These are phyloP conservation scores for Aspergillus sergii DNA, from an alignment of 2,329 filamentous ascomycete genomes.

Conservation along the genomic window DNA sequence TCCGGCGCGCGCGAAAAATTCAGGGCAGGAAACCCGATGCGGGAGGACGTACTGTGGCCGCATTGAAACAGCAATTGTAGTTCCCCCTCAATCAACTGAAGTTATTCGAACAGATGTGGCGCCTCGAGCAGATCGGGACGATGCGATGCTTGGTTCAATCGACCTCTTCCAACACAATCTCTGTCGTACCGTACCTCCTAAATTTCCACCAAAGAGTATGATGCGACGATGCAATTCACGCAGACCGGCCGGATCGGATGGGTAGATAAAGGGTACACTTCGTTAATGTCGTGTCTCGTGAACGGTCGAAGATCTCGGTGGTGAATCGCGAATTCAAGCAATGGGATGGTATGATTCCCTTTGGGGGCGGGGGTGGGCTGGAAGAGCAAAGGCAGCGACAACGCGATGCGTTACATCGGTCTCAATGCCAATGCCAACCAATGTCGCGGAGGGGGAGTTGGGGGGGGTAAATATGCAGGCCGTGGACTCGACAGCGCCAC, in stretches of 20 bases:
- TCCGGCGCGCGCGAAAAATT: conserved; percentile 7
- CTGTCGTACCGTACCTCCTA: neutral
- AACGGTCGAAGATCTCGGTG: neutral
- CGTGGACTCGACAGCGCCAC: neutral
- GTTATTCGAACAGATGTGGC: neutral
- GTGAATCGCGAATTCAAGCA: conserved; percentile 6
- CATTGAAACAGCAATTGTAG: conserved; percentile 29
- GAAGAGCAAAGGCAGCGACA: conserved; percentile 25
- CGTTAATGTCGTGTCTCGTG: neutral
- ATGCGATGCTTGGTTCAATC: neutral
- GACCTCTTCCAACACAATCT: neutral
- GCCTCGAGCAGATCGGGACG: neutral
- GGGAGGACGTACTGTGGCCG: conserved; percentile 39
- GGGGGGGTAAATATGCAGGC: neutral
- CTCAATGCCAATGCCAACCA: conserved; percentile 20
- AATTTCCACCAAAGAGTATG: neutral
- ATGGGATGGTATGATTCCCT: conserved; percentile 14
- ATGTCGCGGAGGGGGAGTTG: conserved; percentile 9
- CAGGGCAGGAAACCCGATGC: neutral
- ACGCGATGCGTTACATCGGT: conserved; percentile 29
- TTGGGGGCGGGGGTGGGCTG: conserved; percentile 18
- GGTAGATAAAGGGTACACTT: neutral
- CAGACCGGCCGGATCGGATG: neutral
- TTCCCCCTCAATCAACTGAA: neutral
- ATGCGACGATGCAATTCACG: neutral